A percentile compares a stretch with the other conserved stretches of the same genome.
Conservation (phyloP, 2,329 filamentous ascomycete species). For the Pseudonectria foliicola region DNA sequence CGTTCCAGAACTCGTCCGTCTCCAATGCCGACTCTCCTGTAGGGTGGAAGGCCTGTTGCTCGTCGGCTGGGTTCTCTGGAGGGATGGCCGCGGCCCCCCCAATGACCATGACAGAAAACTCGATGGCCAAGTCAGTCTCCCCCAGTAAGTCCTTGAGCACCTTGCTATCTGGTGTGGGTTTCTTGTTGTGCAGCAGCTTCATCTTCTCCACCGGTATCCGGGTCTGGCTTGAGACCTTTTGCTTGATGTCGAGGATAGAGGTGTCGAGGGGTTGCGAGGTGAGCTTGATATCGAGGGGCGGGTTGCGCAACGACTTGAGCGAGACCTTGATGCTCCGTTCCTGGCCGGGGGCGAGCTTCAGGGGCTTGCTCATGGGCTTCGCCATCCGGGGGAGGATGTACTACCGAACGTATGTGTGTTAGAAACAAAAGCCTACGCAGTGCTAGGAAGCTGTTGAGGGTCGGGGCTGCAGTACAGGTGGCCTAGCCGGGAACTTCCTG, state of each 20-base stretch:
- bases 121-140: slow-evolving; percentile 45
- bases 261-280: slow-evolving; percentile 57
- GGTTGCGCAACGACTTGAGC: slow-evolving; percentile 73
- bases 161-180: slow-evolving; percentile 73
- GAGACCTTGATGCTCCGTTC: slow-evolving; percentile 50
- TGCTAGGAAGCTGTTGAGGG: slow-evolving; percentile 4
- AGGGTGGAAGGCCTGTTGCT: slow-evolving; percentile 14
- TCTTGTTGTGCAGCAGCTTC: slow-evolving; percentile 80
- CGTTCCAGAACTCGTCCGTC: slow-evolving; percentile 76
- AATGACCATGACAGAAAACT: slow-evolving; percentile 85
- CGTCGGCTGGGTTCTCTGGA: slow-evolving; percentile 32
- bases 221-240: slow-evolving; percentile 55
- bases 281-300: slow-evolving; percentile 61
- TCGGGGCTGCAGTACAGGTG: slow-evolving; percentile 52
- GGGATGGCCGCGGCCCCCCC: slow-evolving; percentile 52
- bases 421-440: not conserved
- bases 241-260: slow-evolving; percentile 73
- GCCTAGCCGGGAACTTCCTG: slow-evolving; percentile 65
- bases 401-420: slow-evolving; percentile 32
- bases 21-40: slow-evolving; percentile 56
- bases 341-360: slow-evolving; percentile 42
- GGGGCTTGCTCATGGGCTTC: slow-evolving; percentile 44
- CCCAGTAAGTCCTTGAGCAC: slow-evolving; percentile 65
- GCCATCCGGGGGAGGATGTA: slow-evolving; percentile 66
- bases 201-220: slow-evolving; percentile 68